These are phyloP conservation scores for Nothophytophthora sp. DNA, from an alignment of 352 stramenopile genomes.

Conservation along the genomic window DNA sequence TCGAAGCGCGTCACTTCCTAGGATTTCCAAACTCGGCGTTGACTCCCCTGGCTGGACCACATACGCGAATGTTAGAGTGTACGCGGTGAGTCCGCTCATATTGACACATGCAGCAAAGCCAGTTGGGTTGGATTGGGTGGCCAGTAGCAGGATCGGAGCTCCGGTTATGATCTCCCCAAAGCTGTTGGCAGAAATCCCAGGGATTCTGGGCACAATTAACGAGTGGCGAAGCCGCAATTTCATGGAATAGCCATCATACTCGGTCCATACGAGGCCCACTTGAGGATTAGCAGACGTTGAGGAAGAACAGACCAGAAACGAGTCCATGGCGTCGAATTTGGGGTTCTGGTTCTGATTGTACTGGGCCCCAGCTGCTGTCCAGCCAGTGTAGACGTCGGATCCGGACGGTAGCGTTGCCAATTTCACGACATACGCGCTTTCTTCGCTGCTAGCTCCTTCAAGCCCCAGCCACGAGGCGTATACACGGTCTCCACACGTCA, in stretches of 20 bases:
- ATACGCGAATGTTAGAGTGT: constrained; percentile 51
- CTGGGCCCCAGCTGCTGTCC: constrained; percentile 14
- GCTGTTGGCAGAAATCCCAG: constrained; percentile 2
- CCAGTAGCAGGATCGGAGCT: constrained; percentile 43
- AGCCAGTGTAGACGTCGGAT: constrained; percentile 25
- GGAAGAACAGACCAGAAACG: constrained; percentile 42
- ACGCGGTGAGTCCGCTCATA: constrained; percentile 42
- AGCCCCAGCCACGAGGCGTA: constrained; percentile 52
- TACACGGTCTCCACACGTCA: constrained; percentile 39
- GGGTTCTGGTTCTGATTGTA: constrained; percentile 59
- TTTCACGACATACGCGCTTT: constrained; percentile 17
- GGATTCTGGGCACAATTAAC: constrained; percentile 18
- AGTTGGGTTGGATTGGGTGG: constrained; percentile 27
- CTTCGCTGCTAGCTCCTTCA: constrained; percentile 1
- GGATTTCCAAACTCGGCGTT: constrained; percentile 38
- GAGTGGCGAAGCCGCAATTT: constrained; percentile 66
- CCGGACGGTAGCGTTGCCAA: constrained; percentile 19
- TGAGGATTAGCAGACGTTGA: constrained; percentile 3
- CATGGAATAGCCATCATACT: constrained; percentile 68
- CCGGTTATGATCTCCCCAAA: constrained; percentile 48
- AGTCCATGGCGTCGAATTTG: constrained; percentile 37
- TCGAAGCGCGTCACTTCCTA: constrained; percentile 36
- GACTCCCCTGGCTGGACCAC: constrained; percentile 43
- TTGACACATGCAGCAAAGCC: constrained; percentile 58
- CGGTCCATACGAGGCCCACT: constrained; percentile 63